A percentile compares a stretch with the other conserved stretches of the same genome.
These are phyloP conservation scores for Citrus trifoliata DNA, from an alignment of 345 rosid species.

Conservation along the genomic window DNA sequence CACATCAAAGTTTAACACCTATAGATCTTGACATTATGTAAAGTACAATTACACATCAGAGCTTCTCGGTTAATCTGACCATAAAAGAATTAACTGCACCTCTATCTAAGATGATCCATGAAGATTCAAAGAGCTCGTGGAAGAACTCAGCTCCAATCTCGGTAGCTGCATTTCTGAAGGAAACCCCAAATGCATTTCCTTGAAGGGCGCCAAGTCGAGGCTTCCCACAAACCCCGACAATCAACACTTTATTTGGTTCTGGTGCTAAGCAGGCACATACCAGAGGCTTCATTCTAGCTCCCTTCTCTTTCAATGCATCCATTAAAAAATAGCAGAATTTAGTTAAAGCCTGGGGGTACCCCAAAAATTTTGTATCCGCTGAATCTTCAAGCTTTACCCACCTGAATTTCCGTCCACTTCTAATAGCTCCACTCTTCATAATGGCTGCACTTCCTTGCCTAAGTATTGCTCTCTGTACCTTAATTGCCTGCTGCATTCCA, in stretches of 20 bases:
- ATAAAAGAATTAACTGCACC: conserved; percentile 80
- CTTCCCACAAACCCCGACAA: conserved; percentile 91
- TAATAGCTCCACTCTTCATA: conserved; percentile 69
- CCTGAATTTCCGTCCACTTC: conserved; percentile 93
- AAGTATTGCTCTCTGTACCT: conserved; percentile 80
- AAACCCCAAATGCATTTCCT: conserved; percentile 89
- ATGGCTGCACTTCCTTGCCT: conserved; percentile 96
- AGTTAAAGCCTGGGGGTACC: conserved; percentile 92
- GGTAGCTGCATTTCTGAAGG: conserved; percentile 82
- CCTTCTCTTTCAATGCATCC: conserved; percentile 97
- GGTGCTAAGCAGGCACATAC: conserved; percentile 79
- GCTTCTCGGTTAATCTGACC: conserved; percentile 81
- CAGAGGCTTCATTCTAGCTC: conserved; percentile 89
- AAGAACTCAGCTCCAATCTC: conserved; percentile 81
- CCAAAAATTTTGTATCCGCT: conserved; percentile 65
- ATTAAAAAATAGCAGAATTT: conserved; percentile 92
- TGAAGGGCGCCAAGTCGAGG: conserved; percentile 87
- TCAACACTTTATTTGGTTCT: conserved; percentile 67
- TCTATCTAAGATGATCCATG: conserved; percentile 87
- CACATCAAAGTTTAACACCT: conserved; percentile 4
- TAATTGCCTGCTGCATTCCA: conserved; percentile 97
- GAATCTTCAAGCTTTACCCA: conserved; percentile 95
- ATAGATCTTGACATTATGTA: background rate
- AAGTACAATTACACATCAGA: conserved; percentile 33
- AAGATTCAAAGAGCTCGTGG: conserved; percentile 95